phyloP scores from a whole-genome alignment of 2,329 filamentous ascomycete genomes.

The Claviceps africana region DNA sequence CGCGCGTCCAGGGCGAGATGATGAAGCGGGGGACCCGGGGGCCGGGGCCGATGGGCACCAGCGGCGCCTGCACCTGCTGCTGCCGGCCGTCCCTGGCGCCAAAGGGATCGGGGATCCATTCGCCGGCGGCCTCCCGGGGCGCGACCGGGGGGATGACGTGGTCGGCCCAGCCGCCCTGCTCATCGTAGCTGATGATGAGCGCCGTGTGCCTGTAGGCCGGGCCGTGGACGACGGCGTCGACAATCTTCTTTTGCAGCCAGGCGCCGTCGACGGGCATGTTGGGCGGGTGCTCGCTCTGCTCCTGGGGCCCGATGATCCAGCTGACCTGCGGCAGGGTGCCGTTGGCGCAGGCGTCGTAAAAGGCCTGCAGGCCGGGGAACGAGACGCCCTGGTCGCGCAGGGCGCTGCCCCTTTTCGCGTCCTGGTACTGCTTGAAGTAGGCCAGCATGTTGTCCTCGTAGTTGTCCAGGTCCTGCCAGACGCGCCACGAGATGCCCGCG shows the following conservation, averaged over 20 bases:
- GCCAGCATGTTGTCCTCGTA: constrained; percentile 40
- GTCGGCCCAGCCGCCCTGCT: constrained; percentile 39
- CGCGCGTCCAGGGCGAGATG: constrained; percentile 39
- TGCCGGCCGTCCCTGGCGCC: constrained; percentile 9
- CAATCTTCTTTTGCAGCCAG: constrained; percentile 40
- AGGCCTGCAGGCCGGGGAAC: constrained; percentile 30
- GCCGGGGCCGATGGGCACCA: constrained; percentile 16
- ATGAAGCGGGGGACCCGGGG: constrained; percentile 38
- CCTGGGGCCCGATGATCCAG: constrained; percentile 38
- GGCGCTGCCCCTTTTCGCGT: constrained; percentile 5
- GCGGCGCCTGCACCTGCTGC: background rate
- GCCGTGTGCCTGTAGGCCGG: constrained; percentile 33
- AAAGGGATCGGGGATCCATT: constrained; percentile 31
- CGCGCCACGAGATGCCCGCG: constrained; percentile 34
- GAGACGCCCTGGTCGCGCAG: constrained; percentile 19
- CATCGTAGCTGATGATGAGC: constrained; percentile 38
- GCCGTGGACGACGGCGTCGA: constrained; percentile 34
- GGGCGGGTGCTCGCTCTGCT: constrained; percentile 30
- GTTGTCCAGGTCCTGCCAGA: constrained; percentile 34
- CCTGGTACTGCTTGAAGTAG: constrained; percentile 18
- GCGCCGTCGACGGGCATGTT: constrained; percentile 38
- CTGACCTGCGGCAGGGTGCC: constrained; percentile 36
- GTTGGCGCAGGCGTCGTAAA: constrained; percentile 32
- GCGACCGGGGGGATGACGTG: constrained; percentile 35
- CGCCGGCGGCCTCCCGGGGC: constrained; percentile 30